Evolutionary conservation across 306 rosid species (phyloP).

Genomic region (Trifolium fragiferum): DNA sequence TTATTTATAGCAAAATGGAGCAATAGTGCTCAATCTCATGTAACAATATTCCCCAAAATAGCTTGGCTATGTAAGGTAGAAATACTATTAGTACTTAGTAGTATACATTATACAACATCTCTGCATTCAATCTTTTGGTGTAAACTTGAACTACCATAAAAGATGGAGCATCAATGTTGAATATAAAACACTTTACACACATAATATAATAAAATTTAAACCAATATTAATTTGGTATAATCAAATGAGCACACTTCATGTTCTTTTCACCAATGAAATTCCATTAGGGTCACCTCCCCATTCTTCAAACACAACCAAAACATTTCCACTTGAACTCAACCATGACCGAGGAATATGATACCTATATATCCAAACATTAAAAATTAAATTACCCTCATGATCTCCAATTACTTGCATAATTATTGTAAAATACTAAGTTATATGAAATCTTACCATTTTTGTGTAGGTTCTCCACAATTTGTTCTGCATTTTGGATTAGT

Average conservation of each 20-base stretch:
- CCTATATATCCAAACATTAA: slow-evolving; percentile 52
- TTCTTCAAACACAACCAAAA: slow-evolving; percentile 85
- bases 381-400: neutral
- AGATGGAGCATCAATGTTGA: slow-evolving; percentile 17
- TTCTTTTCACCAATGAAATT: slow-evolving; percentile 71
- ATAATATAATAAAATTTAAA: slow-evolving; percentile 20
- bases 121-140: slow-evolving; percentile 41
- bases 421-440: slow-evolving; percentile 1
- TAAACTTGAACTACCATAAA: slow-evolving; percentile 36
- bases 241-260: slow-evolving; percentile 50
- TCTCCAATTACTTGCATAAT: neutral
- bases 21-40: slow-evolving; percentile 38
- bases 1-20: slow-evolving; percentile 13
- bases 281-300: slow-evolving; percentile 82
- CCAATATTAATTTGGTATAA: slow-evolving; percentile 41
- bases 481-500: slow-evolving; percentile 64
- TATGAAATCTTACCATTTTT: slow-evolving; percentile 64
- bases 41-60: slow-evolving; percentile 41
- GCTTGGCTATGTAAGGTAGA: slow-evolving; percentile 45
- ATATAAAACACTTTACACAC: slow-evolving; percentile 31
- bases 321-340: slow-evolving; percentile 75
- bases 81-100: neutral
- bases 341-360: slow-evolving; percentile 92
- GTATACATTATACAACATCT: slow-evolving; percentile 43
- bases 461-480: slow-evolving; percentile 80